Conservation (phyloP, 164 flowering plant genomes). For the Macadamia integrifolia region DNA sequence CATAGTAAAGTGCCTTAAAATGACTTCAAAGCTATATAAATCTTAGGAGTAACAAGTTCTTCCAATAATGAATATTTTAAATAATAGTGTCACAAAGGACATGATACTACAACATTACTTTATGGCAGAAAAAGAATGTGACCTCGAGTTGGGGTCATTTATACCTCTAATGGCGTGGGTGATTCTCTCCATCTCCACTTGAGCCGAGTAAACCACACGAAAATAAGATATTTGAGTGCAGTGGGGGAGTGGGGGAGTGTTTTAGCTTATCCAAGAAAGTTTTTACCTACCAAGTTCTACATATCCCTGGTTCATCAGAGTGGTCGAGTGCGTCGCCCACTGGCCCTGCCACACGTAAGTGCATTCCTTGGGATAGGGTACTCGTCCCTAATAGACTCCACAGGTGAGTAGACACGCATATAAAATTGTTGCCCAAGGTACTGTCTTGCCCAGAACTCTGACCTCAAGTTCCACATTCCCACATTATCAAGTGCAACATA, state of each 20-base stretch:
- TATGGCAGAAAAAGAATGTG: slow-evolving; percentile 5
- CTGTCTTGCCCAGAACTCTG: slow-evolving; percentile 68
- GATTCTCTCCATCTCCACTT: neutral
- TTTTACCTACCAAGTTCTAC: too few relatives aligned
- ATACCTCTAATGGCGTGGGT: neutral
- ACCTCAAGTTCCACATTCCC: slow-evolving; percentile 91
- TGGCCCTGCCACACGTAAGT: slow-evolving; percentile 65
- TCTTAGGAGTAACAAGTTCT: too few relatives aligned
- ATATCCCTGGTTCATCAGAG: slow-evolving; percentile 1
- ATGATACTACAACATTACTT: too few relatives aligned
- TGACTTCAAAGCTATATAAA: too few relatives aligned
- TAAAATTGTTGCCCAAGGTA: slow-evolving; percentile 84
- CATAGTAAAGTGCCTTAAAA: too few relatives aligned
- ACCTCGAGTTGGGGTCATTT: slow-evolving; percentile 20
- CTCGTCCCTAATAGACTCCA: slow-evolving; percentile 53
- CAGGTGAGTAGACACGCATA: slow-evolving; percentile 59
- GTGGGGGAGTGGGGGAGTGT: too few relatives aligned
- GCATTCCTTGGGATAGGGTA: slow-evolving; percentile 66
- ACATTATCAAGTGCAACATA: slow-evolving; percentile 70
- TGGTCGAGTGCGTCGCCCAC: slow-evolving; percentile 26
- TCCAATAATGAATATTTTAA: too few relatives aligned
- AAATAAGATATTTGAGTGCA: too few relatives aligned
- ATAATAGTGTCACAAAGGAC: neutral
- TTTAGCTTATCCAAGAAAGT: too few relatives aligned
- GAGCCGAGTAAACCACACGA: too few relatives aligned